Percentiles rank a stretch among this genome's conserved stretches.
phyloP scores from a whole-genome alignment of 2,329 filamentous ascomycete species.

The Claviceps pazoutovae region DNA sequence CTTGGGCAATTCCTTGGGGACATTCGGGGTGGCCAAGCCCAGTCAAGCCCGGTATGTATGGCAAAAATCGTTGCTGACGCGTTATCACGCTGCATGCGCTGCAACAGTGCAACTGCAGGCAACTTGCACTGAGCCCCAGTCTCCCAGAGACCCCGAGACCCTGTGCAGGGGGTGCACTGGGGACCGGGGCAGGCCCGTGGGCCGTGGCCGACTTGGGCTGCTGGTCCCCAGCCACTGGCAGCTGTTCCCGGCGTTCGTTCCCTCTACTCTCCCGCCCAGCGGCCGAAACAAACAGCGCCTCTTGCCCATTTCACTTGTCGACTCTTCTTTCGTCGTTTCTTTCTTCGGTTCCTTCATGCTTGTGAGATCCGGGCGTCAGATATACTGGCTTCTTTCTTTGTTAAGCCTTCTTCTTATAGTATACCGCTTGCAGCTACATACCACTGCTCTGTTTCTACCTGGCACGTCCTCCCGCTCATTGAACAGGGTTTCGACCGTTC shows the following conservation, averaged over 20 bases:
- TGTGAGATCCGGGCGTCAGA: neutral
- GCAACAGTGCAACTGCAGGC: neutral
- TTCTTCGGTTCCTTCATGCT: neutral
- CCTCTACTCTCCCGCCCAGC: neutral
- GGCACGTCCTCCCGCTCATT: neutral
- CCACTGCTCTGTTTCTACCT: neutral
- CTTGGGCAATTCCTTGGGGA: neutral
- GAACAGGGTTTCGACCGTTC: neutral
- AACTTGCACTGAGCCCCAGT: neutral
- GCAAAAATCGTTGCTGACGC: neutral
- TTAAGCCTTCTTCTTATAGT: neutral
- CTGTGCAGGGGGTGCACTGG: neutral
- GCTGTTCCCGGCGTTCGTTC: neutral
- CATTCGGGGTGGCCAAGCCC: too few species aligned
- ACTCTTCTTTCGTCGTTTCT: neutral
- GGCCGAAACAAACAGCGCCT: neutral
- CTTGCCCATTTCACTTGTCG: neutral
- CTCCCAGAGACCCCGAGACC: neutral
- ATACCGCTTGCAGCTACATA: neutral
- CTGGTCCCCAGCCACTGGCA: neutral
- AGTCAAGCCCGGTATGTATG: neutral
- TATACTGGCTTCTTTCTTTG: neutral
- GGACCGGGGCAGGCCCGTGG: neutral
- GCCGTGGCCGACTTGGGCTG: neutral
- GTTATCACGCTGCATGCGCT: neutral